These are phyloP conservation scores for Aspergillus funiculosus DNA, from an alignment of 495 filamentous ascomycete genomes.

Conservation along the genomic window DNA sequence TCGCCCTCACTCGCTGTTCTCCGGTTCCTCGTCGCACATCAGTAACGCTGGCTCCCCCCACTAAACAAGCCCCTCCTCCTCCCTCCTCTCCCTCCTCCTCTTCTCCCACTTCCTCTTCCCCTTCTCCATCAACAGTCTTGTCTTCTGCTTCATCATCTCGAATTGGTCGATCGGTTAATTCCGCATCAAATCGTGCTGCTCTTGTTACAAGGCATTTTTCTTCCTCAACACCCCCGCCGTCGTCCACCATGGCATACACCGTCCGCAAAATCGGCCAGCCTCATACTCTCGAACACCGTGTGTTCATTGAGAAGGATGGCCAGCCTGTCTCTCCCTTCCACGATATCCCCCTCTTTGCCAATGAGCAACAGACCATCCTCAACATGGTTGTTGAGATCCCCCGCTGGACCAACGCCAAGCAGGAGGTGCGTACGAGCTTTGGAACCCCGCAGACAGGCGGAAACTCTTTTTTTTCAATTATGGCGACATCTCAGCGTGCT, in stretches of 20 bases:
- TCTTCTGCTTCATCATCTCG: conserved; percentile 7
- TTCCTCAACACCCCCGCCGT: conserved; percentile 18
- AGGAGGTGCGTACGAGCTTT: conserved; percentile 67
- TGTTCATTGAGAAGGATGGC: conserved; percentile 98
- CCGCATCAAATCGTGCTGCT: conserved; percentile 23
- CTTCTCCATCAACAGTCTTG: conserved; percentile 8
- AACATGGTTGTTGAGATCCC: conserved; percentile 99
- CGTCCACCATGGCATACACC: conserved; percentile 50
- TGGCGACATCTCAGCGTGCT: conserved; percentile 9
- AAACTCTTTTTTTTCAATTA: background rate
- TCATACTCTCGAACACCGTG: conserved; percentile 93
- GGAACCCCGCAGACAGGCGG: conserved; percentile 8
- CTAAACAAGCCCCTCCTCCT: conserved; percentile 36
- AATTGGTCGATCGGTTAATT: conserved; percentile 21
- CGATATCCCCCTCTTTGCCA: conserved; percentile 96
- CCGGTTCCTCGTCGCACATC: conserved; percentile 34
- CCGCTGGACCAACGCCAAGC: conserved; percentile 98
- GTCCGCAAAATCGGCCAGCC: conserved; percentile 81
- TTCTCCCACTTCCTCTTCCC: conserved; percentile 19
- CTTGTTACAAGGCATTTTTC: conserved; percentile 26
- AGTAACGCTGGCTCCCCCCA: conserved; percentile 41
- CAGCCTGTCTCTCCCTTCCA: conserved; percentile 91
- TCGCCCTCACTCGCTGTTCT: conserved; percentile 21
- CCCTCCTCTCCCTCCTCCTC: conserved; percentile 33
- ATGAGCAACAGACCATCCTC: conserved; percentile 83